These are phyloP conservation scores for Elongisporangium anandrum DNA, from an alignment of 352 stramenopile species.

Conservation along the genomic window DNA sequence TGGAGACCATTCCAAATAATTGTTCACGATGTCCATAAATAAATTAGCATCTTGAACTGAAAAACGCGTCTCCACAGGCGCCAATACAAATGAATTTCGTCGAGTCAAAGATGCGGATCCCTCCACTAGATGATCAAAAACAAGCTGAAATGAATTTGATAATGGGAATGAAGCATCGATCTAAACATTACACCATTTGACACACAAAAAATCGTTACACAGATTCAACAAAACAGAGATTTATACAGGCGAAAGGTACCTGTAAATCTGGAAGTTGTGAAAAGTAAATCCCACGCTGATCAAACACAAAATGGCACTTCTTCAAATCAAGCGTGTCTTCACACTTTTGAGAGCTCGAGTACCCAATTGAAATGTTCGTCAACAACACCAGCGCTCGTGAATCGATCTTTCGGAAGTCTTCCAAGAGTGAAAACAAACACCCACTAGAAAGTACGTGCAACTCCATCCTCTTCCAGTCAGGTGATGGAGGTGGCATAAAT, in stretches of 20 bases:
- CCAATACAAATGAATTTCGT: constrained; percentile 76
- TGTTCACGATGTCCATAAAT: constrained; percentile 84
- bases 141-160: constrained; percentile 76
- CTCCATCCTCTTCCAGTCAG: constrained; percentile 83
- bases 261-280: constrained; percentile 81
- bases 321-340: constrained; percentile 52
- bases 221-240: not conserved
- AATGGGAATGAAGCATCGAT: constrained; percentile 84
- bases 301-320: constrained; percentile 79
- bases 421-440: constrained; percentile 78
- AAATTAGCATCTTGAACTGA: constrained; percentile 83
- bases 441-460: constrained; percentile 55
- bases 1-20: constrained; percentile 64
- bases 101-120: constrained; percentile 39
- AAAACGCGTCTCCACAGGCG: constrained; percentile 79
- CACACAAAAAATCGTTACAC: not conserved
- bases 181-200: constrained; percentile 19
- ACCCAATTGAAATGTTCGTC: constrained; percentile 58
- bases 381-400: constrained; percentile 73
- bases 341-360: constrained; percentile 58
- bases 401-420: constrained; percentile 68
- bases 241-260: constrained; percentile 18
- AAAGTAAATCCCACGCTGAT: constrained; percentile 82
- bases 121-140: constrained; percentile 81
- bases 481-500: constrained; percentile 55